Evolutionary conservation across 2,329 filamentous ascomycete species (phyloP).

Genomic region (Stachybotrys echinatus): DNA sequence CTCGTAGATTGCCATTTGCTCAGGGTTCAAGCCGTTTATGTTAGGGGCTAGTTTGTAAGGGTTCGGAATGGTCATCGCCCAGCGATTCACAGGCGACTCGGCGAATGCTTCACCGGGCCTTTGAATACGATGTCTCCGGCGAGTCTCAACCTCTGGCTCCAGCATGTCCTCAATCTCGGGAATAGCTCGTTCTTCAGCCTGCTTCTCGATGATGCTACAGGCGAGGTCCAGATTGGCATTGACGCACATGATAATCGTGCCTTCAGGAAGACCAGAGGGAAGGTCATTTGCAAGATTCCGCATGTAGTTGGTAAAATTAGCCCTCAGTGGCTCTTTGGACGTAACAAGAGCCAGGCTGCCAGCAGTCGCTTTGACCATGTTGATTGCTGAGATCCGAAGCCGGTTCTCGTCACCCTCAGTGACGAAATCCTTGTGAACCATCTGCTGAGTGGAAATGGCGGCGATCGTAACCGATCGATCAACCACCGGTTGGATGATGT

Average conservation of each 20-base stretch:
- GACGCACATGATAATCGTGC: conserved; percentile 96
- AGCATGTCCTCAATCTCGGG: conserved; percentile 95
- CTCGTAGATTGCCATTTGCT: conserved; percentile 94
- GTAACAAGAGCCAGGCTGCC: conserved; percentile 95
- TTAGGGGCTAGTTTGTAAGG: conserved; percentile 81
- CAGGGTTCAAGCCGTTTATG: conserved; percentile 69
- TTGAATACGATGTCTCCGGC: conserved; percentile 68
- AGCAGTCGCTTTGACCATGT: conserved; percentile 90
- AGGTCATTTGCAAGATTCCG: conserved; percentile 63
- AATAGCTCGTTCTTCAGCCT: conserved; percentile 87
- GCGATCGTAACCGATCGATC: conserved; percentile 97
- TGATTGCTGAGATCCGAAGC: conserved; percentile 79
- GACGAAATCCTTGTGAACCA: conserved; percentile 94
- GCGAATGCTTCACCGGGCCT: conserved; percentile 81
- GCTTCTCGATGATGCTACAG: conserved; percentile 90
- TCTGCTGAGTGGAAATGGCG: conserved; percentile 90
- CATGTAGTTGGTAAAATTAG: conserved; percentile 97
- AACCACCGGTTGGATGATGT: conserved; percentile 96
- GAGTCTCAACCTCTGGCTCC: conserved; percentile 70
- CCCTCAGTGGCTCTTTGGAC: conserved; percentile 91
- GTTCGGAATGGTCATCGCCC: conserved; percentile 89
- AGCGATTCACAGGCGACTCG: conserved; percentile 75
- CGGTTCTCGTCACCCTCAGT: conserved; percentile 88
- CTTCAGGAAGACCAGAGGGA: conserved; percentile 81
- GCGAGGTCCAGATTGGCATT: conserved; percentile 95